Evolutionary conservation across 257 asterid species (phyloP).

Genomic region (Salvia hispanica): DNA sequence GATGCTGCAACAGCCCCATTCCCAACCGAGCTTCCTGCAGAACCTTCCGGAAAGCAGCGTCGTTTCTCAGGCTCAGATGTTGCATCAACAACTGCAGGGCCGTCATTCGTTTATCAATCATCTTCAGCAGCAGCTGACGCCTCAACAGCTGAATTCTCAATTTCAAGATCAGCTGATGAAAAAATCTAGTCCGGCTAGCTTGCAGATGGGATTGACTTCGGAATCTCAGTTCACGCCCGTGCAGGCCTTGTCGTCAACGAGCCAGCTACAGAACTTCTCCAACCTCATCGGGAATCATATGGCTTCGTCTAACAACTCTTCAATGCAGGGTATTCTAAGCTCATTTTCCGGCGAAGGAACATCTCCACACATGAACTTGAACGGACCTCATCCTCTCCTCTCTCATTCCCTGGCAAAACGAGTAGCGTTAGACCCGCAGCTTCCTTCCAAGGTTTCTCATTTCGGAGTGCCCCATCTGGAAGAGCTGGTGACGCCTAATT

Average conservation of each 20-base stretch:
- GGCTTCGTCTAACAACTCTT: slow-evolving; percentile 49
- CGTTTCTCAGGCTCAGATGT: slow-evolving; percentile 72
- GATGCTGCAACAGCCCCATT: slow-evolving; percentile 60
- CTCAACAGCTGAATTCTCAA: slow-evolving; percentile 50
- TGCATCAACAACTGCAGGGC: slow-evolving; percentile 70
- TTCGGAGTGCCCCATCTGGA: slow-evolving; percentile 61
- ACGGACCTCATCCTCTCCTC: slow-evolving; percentile 49
- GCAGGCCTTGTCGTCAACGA: slow-evolving; percentile 50
- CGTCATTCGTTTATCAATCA: slow-evolving; percentile 52
- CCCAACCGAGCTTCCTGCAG: slow-evolving; percentile 61
- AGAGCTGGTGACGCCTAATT: slow-evolving; percentile 49
- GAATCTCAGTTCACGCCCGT: slow-evolving; percentile 58
- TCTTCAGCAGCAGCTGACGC: slow-evolving; percentile 48
- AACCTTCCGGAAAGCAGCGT: slow-evolving; percentile 57
- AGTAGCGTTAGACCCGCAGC: slow-evolving; percentile 68
- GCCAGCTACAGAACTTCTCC: slow-evolving; percentile 64
- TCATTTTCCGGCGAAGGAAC: slow-evolving; percentile 68
- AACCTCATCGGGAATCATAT: slow-evolving; percentile 60
- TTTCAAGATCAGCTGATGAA: slow-evolving; percentile 54
- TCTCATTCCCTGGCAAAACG: slow-evolving; percentile 72
- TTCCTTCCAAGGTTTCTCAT: slow-evolving; percentile 57
- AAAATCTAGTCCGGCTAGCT: slow-evolving; percentile 43
- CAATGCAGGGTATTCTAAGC: slow-evolving; percentile 64
- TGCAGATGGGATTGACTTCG: slow-evolving; percentile 46
- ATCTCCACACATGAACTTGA: slow-evolving; percentile 47